Conservation (phyloP, 108 stramenopile genomes). For the Cyclotella baltica region DNA sequence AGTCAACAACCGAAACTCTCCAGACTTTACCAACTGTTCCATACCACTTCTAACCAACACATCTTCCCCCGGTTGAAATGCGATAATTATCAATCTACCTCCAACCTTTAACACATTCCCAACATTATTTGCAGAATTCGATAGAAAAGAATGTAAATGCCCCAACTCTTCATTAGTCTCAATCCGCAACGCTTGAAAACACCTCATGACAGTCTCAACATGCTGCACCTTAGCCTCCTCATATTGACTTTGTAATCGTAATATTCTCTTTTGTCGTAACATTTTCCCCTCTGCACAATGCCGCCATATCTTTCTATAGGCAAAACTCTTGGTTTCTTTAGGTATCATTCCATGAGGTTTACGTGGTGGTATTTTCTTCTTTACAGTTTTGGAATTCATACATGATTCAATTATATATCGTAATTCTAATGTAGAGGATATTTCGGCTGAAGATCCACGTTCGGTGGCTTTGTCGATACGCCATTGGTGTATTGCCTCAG, state of each 20-base stretch:
- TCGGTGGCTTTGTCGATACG: conserved; percentile 52
- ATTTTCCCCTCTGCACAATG: neutral
- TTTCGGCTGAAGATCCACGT: neutral
- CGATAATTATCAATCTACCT: conserved; percentile 22
- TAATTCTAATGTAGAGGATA: conserved; percentile 30
- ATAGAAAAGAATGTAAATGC: conserved; percentile 18
- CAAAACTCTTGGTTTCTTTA: neutral
- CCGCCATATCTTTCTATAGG: neutral
- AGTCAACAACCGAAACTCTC: conserved; percentile 19
- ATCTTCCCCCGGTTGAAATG: conserved; percentile 34
- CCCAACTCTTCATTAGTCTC: conserved; percentile 82
- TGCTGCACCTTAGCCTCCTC: conserved; percentile 11
- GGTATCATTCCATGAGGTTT: neutral
- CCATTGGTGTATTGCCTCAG: conserved; percentile 62
- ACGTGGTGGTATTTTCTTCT: neutral
- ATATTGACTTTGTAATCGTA: neutral
- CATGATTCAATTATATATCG: conserved; percentile 69
- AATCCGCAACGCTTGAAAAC: conserved; percentile 86
- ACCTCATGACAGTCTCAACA: conserved; percentile 39
- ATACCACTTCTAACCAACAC: conserved; percentile 2
- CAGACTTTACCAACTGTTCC: conserved; percentile 16
- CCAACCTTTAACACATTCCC: conserved; percentile 9
- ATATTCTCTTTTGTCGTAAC: conserved; percentile 1
- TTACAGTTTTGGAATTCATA: conserved; percentile 11
- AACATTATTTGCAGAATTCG: neutral